Evolutionary conservation across 2,329 filamentous ascomycete genomes (phyloP), one percentile per base, ranked within the genome.

Genomic region (Aspergillus amoenus): DNA sequence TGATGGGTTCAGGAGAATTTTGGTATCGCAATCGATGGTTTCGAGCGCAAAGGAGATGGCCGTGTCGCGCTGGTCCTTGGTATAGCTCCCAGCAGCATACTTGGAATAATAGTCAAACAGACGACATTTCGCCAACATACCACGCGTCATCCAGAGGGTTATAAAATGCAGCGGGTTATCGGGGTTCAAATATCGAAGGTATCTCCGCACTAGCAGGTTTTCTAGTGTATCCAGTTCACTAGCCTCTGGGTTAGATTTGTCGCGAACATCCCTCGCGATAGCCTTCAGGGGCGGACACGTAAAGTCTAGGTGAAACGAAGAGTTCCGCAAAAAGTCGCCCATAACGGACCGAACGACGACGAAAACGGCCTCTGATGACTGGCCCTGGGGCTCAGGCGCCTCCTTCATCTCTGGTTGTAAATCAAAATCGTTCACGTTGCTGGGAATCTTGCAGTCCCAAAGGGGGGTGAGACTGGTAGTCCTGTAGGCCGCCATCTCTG

Each of bases 401-500:
- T 47, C 51, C 24, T 71, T 75, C 73, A 78, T 79, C 37, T 74
- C 73, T 1, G 68, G 64, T 40, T 64, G 68, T 5, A 80, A 58
- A 21, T 79, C 76, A 34, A 59, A 72, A 57, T 80, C 77, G 48
- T 76, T 76, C 12, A 78, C 63, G 53, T 80, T 80, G 21, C 74
- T 61, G 13, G 77, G 78, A 11, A 66, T 49, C 13, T 63, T 69
- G 54, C 76, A 79, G 60, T 79, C 74, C 78, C 78, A 82, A 1
- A 70, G 75, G 1, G 78, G 78, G 59, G 61, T 59, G 13, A 81
- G 57, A 2, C 62, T 68, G 2, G 69, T 57, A 9, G 64, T 64
- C 58, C 72, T 77, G 55, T 66, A 83, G 48, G 83, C 82, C 3
- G 84, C 82, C 70, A 90, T 82, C 68, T 91, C 88, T 56, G 85